Percentiles rank a stretch among this genome's conserved stretches.
phyloP scores from a whole-genome alignment of 2,329 filamentous ascomycete genomes.

The Pleoardoris graminearum region DNA sequence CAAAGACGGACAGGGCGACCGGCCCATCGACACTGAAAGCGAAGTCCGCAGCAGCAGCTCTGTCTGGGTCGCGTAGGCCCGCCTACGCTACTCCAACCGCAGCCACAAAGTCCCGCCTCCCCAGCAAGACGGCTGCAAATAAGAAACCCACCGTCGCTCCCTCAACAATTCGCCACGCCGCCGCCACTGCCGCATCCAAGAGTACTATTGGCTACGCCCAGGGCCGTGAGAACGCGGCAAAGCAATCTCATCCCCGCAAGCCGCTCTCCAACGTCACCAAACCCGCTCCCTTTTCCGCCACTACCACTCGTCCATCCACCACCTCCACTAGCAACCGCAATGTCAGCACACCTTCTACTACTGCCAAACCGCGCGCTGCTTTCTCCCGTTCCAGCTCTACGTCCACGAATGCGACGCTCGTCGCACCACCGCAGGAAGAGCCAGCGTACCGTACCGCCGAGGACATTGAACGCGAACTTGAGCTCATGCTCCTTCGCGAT shows the following conservation, averaged over 20 bases:
- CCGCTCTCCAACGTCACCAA: constrained; percentile 44
- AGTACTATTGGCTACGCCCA: constrained; percentile 85
- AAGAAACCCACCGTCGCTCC: constrained; percentile 52
- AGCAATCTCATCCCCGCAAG: constrained; percentile 44
- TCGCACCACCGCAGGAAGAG: constrained; percentile 26
- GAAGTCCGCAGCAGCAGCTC: constrained; percentile 52
- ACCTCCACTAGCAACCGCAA: constrained; percentile 22
- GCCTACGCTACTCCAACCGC: constrained; percentile 46
- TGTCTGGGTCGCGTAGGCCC: constrained; percentile 42
- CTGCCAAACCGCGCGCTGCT: constrained; percentile 18
- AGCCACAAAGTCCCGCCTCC: constrained; percentile 46
- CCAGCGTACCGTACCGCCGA: constrained; percentile 32
- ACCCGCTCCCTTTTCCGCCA: constrained; percentile 31
- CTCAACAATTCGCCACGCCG: constrained; percentile 60
- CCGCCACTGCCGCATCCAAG: constrained; percentile 69
- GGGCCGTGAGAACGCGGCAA: constrained; percentile 61
- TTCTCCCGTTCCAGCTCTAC: constrained; percentile 43
- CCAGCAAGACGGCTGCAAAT: constrained; percentile 38
- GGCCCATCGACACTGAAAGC: constrained; percentile 59
- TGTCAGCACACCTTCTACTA: constrained; percentile 14
- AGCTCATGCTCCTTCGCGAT: constrained; percentile 31
- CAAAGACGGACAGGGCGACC: constrained; percentile 22
- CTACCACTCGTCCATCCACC: constrained; percentile 24
- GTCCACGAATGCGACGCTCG: constrained; percentile 36
- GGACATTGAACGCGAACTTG: constrained; percentile 41